A percentile compares a stretch with the other conserved stretches of the same genome.
Evolutionary conservation across 192 early-diverging fungal species (phyloP).

Genomic region (Diversispora epigaea): DNA sequence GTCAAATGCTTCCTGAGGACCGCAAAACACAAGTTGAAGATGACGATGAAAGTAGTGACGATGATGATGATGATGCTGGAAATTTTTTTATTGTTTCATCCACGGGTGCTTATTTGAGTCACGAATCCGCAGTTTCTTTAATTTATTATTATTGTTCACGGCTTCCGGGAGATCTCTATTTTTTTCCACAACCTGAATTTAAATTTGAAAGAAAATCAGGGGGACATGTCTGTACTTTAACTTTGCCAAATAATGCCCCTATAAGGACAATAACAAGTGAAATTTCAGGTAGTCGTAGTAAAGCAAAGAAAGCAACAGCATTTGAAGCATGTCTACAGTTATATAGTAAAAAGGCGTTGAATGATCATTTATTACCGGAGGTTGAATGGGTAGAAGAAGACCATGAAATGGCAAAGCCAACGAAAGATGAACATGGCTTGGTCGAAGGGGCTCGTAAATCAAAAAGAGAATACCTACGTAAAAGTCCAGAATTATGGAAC

Average conservation of each 20-base stretch:
- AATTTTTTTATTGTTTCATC: conserved; percentile 55
- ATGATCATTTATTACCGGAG: conserved; percentile 70
- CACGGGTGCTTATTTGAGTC: conserved; percentile 72
- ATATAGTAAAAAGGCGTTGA: conserved; percentile 65
- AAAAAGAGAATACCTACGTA: conserved; percentile 32
- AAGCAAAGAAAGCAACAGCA: conserved; percentile 70
- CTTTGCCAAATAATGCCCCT: conserved; percentile 64
- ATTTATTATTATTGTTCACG: conserved; percentile 71
- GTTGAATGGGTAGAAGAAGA: conserved; percentile 35
- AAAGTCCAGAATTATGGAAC: conserved; percentile 45
- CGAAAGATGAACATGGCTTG: conserved; percentile 14
- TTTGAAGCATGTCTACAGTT: conserved; percentile 72
- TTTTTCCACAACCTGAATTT: conserved; percentile 57
- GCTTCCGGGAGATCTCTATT: conserved; percentile 66
- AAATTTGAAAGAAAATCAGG: conserved; percentile 33
- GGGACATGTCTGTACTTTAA: conserved; percentile 51
- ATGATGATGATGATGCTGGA: conserved; percentile 31
- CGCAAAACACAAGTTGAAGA: conserved; percentile 31
- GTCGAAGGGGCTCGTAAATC: conserved; percentile 30
- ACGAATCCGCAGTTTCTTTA: conserved; percentile 62
- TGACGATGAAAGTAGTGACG: conserved; percentile 9
- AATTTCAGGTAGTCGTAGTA: conserved; percentile 51
- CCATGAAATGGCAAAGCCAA: background rate
- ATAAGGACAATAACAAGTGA: conserved; percentile 54
- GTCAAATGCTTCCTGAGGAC: conserved; percentile 45